Base-by-base conservation (phyloP, 73 alveolate genomes). In the Diophrys appendiculata region DNA sequence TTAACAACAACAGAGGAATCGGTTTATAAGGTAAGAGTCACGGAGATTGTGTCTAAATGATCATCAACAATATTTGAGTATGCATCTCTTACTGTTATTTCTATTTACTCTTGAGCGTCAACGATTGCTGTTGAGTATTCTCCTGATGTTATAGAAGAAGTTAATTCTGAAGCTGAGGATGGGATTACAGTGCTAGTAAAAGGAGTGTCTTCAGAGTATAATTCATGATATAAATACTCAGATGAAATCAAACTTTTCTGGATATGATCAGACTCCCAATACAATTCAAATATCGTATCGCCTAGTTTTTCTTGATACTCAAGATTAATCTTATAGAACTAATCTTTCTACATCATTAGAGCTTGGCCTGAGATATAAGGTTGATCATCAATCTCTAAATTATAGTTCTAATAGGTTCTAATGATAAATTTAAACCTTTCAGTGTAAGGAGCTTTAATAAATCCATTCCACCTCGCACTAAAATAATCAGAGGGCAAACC, bases 251-350 rank as follows among this genome's bases (percentile, higher is more conserved):
- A 33, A 43, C 73, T 53, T 34, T 27, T 32, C 14, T 76, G 78
- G 24, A 67, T 56, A 29, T 78, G 22, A 64, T 80, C 93, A 30
- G 86, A 69, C 79, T 86, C 89, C 93, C 93, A 86, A 30, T 2
- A 31, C 73, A 86, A 27, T 31, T 33, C 2, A 33, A 86, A 23
- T 53, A 43, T 53, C 18, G 83, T 78, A 13, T 74, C 82, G 27
- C 93, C 93, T 29, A 73, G 13, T 52, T 80, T 86, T 29, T 54
- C 81, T 18, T 84, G 65, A 32, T 65, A 78, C n/a, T 64, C 30
- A 24, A 75, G 64, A 27, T 0, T 33, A 14, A 75, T 75, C 29
- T 32, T 34, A 23, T 35, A 35, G 54, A 25, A 72, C 23, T 52
- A 23, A 43, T 43, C 60, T 43, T 5, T 43, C 60, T 43, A 5